These are phyloP conservation scores for Blastobotrys ciferrii DNA, from an alignment of 1,139 yeast genomes.

Conservation along the genomic window DNA sequence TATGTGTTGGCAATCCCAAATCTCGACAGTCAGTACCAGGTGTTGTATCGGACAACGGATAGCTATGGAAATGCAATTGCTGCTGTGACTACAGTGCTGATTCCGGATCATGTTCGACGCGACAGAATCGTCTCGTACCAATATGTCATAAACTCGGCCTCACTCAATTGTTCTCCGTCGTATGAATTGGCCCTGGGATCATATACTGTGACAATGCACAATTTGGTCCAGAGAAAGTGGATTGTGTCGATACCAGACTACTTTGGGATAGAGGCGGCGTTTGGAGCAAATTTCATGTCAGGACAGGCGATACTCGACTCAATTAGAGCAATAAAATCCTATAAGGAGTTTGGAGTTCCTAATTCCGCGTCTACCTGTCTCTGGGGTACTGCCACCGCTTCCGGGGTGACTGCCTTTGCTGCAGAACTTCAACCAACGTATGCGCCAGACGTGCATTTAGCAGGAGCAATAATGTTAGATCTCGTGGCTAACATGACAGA, in stretches of 20 bases:
- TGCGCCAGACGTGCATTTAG: neutral
- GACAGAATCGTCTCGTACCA: neutral
- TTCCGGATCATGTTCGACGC: neutral
- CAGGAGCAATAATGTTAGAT: too few relatives aligned
- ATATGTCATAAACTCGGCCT: neutral
- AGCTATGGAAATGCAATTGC: neutral
- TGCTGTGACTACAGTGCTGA: neutral
- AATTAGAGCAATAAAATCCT: neutral
- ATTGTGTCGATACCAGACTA: neutral
- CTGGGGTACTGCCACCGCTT: neutral
- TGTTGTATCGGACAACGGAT: too few relatives aligned
- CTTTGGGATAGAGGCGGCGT: neutral
- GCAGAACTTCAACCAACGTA: constrained; percentile 3
- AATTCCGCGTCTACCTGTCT: neutral
- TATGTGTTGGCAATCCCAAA: too few relatives aligned
- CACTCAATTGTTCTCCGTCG: neutral
- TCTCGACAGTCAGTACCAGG: too few relatives aligned
- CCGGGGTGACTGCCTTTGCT: neutral
- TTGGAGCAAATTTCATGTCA: neutral
- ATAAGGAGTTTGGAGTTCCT: neutral
- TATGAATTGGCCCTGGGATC: neutral
- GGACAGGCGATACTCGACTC: neutral
- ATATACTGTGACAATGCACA: neutral
- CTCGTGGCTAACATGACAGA: too few relatives aligned
- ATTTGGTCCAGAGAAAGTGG: neutral